phyloP scores from a whole-genome alignment of 208 protist species.

The Porcisia hertigi region DNA sequence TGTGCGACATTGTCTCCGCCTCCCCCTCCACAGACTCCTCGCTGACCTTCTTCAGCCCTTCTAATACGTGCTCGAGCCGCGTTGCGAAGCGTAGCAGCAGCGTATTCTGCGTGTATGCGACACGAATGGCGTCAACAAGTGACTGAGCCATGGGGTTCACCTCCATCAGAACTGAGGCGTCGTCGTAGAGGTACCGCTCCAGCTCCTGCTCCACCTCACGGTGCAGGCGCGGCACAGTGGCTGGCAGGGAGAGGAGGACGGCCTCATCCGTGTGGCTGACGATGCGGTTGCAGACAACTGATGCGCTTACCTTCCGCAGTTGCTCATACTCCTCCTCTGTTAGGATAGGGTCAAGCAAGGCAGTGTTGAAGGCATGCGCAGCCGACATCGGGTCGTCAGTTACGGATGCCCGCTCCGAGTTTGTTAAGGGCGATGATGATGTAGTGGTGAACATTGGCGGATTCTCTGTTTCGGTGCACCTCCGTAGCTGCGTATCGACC shows the following conservation, averaged over 20 bases:
- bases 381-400: background rate
- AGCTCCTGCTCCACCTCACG: conserved; percentile 73
- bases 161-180: conserved; percentile 61
- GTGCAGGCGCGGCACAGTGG: conserved; percentile 40
- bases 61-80: conserved; percentile 36
- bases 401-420: background rate
- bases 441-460: background rate
- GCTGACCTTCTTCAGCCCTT: conserved; percentile 45
- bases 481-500: background rate
- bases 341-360: conserved; percentile 11
- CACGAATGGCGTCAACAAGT: conserved; percentile 37
- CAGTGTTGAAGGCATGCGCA: background rate
- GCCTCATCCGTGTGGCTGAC: conserved; percentile 59
- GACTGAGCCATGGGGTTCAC: conserved; percentile 43
- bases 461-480: background rate
- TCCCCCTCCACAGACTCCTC: conserved; percentile 23
- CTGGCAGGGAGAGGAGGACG: conserved; percentile 53
- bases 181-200: conserved; percentile 73
- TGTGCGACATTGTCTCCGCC: background rate
- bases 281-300: conserved; percentile 49
- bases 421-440: background rate
- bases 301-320: conserved; percentile 23
- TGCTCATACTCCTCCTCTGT: conserved; percentile 23
- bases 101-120: conserved; percentile 69
- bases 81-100: conserved; percentile 46